Percentiles rank a stretch among this genome's conserved stretches.
These are phyloP conservation scores for Penstemon newberryi DNA, from an alignment of 257 asterid genomes.

Conservation along the genomic window DNA sequence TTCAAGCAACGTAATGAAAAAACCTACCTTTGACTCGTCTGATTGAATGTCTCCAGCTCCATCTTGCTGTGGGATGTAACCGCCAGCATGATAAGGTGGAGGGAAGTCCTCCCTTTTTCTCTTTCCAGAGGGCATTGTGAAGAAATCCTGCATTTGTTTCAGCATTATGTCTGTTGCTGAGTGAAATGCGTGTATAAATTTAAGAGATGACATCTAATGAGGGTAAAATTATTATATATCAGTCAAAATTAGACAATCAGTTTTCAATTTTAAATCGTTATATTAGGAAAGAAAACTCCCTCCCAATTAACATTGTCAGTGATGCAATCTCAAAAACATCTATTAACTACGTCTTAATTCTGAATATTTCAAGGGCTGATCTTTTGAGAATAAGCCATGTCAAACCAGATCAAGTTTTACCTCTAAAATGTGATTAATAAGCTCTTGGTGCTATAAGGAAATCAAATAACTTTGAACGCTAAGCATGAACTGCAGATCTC, in stretches of 20 bases:
- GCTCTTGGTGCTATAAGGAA: not conserved
- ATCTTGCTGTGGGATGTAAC: conserved; percentile 95
- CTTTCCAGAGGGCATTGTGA: conserved; percentile 66
- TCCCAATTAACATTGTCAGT: not conserved
- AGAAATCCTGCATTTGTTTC: conserved; percentile 67
- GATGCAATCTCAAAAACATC: not conserved
- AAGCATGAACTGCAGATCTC: conserved; percentile 2
- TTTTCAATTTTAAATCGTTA: conserved; percentile 4
- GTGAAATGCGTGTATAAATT: conserved; percentile 17
- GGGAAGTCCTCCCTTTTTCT: conserved; percentile 80
- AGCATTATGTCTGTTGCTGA: conserved; percentile 21
- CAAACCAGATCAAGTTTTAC: conserved; percentile 6
- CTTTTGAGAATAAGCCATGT: not conserved
- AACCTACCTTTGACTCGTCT: conserved; percentile 54
- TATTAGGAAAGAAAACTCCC: not conserved
- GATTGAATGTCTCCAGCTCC: conserved; percentile 70
- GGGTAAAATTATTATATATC: no score
- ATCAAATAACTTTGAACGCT: conserved; percentile 5
- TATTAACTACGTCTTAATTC: no score
- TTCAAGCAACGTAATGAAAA: conserved; percentile 20
- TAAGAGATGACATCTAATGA: conserved; percentile 9
- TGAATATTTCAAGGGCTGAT: not conserved
- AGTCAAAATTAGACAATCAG: not conserved
- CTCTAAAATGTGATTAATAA: conserved; percentile 2
- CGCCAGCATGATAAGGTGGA: conserved; percentile 65